These are phyloP conservation scores for Schizochytrium sp. DNA, from an alignment of 108 stramenopile genomes.

Conservation along the genomic window DNA sequence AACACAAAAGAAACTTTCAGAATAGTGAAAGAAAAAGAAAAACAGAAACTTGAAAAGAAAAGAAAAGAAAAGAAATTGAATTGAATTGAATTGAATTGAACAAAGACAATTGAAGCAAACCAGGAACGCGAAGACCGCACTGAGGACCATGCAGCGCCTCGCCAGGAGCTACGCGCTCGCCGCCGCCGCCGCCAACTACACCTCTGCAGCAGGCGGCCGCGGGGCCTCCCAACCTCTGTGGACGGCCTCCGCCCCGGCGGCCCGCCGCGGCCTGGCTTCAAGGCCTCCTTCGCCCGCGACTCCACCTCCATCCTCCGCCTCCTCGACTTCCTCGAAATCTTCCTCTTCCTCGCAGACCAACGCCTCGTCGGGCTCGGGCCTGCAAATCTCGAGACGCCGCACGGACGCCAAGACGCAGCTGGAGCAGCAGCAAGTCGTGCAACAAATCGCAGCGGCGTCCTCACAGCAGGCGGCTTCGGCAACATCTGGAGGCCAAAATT, in stretches of 20 bases:
- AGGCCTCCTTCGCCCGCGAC: no score
- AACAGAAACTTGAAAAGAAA: no score
- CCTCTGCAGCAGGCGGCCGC: not conserved
- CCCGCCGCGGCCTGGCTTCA: no score
- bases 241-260: not conserved
- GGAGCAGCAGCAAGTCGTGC: not conserved
- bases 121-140: no score
- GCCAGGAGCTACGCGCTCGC: conserved; percentile 27
- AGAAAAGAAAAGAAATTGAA: no score
- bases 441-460: not conserved
- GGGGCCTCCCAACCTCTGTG: not conserved
- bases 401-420: not conserved
- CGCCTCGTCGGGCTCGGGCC: not conserved
- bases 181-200: conserved; percentile 8
- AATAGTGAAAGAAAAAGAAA: no score
- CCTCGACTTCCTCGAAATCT: not conserved
- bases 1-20: no score
- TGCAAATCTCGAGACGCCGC: not conserved
- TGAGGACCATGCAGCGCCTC: not conserved
- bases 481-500: not conserved
- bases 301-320: not conserved
- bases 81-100: no score
- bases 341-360: not conserved
- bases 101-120: no score
- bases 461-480: not conserved